A percentile compares a stretch with the other conserved stretches of the same genome.
These are phyloP conservation scores for Hyphopichia burtonii DNA, from an alignment of 1,139 yeast genomes.

Conservation along the genomic window DNA sequence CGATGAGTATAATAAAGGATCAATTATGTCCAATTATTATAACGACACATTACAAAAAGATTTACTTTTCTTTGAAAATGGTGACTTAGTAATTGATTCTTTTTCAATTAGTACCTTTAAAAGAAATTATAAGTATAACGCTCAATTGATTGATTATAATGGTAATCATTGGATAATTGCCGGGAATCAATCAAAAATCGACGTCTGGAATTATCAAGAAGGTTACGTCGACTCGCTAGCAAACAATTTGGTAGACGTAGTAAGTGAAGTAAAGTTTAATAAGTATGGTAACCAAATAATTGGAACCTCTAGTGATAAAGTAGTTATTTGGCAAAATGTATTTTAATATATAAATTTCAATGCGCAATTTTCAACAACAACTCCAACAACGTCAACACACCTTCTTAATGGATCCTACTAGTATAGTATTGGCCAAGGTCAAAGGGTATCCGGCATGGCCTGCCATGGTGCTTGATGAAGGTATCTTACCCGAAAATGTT, in stretches of 20 bases:
- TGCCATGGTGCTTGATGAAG: slow-evolving; percentile 66
- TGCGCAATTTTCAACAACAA: too few species aligned
- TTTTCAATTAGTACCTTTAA: background rate
- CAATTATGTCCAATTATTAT: background rate
- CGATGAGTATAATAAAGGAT: slow-evolving; percentile 20
- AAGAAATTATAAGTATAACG: background rate
- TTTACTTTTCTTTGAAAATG: background rate
- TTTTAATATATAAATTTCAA: background rate
- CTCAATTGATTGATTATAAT: slow-evolving; percentile 4
- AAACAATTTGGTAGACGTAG: background rate
- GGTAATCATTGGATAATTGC: slow-evolving; percentile 4
- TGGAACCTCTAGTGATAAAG: slow-evolving; percentile 19
- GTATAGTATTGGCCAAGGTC: slow-evolving; percentile 67
- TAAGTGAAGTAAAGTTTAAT: slow-evolving; percentile 14
- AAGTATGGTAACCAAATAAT: slow-evolving; percentile 14
- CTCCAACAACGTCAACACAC: too few species aligned
- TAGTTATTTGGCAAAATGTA: slow-evolving; percentile 7
- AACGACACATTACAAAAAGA: slow-evolving; percentile 2
- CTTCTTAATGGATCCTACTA: slow-evolving; percentile 19
- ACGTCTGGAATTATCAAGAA: background rate
- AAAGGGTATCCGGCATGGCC: slow-evolving; percentile 86
- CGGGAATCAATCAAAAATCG: background rate
- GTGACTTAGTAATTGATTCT: background rate
- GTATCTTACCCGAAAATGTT: slow-evolving; percentile 55
- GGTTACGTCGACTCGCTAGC: background rate